phyloP scores from a whole-genome alignment of 805 yeast species.

The Metschnikowia corniflorae region DNA sequence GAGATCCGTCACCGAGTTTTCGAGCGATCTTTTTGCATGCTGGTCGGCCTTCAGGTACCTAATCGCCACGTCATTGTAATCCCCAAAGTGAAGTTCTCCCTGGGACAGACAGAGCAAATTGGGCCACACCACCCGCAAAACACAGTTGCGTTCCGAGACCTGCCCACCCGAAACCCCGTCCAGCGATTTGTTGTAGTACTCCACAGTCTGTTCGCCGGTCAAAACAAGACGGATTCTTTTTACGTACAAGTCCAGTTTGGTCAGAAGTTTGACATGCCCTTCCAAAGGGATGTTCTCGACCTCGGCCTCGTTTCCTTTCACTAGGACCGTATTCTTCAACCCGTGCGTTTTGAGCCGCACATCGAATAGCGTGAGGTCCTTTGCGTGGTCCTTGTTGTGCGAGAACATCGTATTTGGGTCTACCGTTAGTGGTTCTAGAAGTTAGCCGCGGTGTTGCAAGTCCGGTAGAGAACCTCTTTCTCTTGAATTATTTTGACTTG shows the following conservation, averaged over 20 bases:
- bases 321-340: conserved; percentile 39
- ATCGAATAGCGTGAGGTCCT: conserved; percentile 34
- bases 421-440: too few relatives aligned
- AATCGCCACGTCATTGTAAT: conserved; percentile 37
- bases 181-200: conserved; percentile 34
- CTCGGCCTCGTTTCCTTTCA: conserved; percentile 45
- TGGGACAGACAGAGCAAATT: conserved; percentile 40
- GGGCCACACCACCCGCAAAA: conserved; percentile 45
- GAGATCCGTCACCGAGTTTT: conserved; percentile 13
- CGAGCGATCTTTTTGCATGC: conserved; percentile 10
- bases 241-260: conserved; percentile 41
- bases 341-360: conserved; percentile 37
- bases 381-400: conserved; percentile 15
- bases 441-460: too few relatives aligned
- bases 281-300: conserved; percentile 40
- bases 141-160: conserved; percentile 36
- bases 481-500: too few relatives aligned
- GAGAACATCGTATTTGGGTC: conserved; percentile 6
- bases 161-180: conserved; percentile 30
- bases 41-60: conserved; percentile 19
- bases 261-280: conserved; percentile 46
- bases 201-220: conserved; percentile 42
- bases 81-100: conserved; percentile 39
- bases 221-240: conserved; percentile 37
- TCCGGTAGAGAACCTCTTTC: too few relatives aligned